Percentiles rank a stretch among this genome's conserved stretches.
Evolutionary conservation across 2,329 filamentous ascomycete species (phyloP).

Genomic region (Xylariaceae sp.): DNA sequence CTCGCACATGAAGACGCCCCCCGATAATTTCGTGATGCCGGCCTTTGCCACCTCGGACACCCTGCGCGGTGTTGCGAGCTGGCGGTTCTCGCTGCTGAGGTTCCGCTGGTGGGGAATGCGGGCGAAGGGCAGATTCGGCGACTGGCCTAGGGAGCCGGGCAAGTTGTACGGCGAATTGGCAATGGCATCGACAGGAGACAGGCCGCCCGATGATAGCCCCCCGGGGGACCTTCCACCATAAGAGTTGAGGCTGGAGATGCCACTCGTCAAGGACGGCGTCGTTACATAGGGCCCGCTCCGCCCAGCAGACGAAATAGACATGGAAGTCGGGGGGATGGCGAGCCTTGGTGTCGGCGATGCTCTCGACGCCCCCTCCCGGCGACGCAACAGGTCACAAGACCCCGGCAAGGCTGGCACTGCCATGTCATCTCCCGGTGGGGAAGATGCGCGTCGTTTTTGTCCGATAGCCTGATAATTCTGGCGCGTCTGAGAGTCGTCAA

Average conservation of each 20-base stretch:
- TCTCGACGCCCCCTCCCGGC: constrained; percentile 41
- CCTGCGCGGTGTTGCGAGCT: constrained; percentile 42
- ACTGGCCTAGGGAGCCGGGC: constrained; percentile 40
- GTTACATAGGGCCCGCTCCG: constrained; percentile 43
- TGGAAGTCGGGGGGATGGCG: constrained; percentile 35
- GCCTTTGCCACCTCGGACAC: constrained; percentile 42
- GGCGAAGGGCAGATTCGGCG: constrained; percentile 39
- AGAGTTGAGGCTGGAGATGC: constrained; percentile 33
- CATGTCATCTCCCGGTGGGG: constrained; percentile 42
- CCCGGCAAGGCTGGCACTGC: constrained; percentile 29
- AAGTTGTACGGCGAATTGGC: constrained; percentile 43
- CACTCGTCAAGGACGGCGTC: constrained; percentile 35
- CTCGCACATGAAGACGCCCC: constrained; percentile 63
- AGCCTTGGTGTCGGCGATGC: constrained; percentile 46
- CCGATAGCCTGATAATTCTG: constrained; percentile 34
- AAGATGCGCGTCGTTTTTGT: constrained; percentile 49
- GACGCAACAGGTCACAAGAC: constrained; percentile 37
- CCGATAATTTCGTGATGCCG: constrained; percentile 41
- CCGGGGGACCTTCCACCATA: constrained; percentile 41
- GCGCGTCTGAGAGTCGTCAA: constrained; percentile 35
- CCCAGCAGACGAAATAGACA: constrained; percentile 36
- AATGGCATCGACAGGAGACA: constrained; percentile 30
- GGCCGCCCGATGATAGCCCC: constrained; percentile 38
- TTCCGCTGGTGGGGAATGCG: constrained; percentile 37
- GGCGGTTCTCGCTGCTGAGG: constrained; percentile 33